phyloP scores from a whole-genome alignment of 768 basidiomycete genomes.

The Lentinula aciculospora region DNA sequence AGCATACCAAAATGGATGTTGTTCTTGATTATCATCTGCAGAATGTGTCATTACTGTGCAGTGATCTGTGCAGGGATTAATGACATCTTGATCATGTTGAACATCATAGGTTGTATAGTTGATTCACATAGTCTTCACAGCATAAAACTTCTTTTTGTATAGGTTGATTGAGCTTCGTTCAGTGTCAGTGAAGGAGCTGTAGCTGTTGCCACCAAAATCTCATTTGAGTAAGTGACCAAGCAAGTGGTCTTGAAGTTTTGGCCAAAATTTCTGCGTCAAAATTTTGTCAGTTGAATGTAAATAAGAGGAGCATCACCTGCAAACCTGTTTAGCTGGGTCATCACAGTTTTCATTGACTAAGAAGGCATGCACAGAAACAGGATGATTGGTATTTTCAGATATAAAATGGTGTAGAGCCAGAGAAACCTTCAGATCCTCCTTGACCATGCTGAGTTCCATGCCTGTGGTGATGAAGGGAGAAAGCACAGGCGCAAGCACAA shows the following conservation, averaged over 20 bases:
- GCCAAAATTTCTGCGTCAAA: slow-evolving; percentile 17
- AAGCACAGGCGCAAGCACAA: too few relatives aligned
- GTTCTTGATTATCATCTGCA: not conserved
- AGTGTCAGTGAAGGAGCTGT: slow-evolving; percentile 10
- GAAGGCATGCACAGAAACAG: not conserved
- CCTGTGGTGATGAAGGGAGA: not conserved
- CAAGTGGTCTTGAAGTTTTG: slow-evolving; percentile 22
- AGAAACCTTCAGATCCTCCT: not conserved
- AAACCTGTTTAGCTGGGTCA: not conserved
- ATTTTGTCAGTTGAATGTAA: not conserved
- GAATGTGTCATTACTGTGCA: slow-evolving; percentile 18
- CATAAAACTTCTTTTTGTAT: slow-evolving; percentile 12
- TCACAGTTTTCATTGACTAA: not conserved
- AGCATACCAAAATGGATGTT: slow-evolving; percentile 19
- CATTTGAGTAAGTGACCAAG: slow-evolving; percentile 18
- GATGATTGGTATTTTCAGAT: not conserved
- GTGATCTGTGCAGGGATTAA: slow-evolving; percentile 20
- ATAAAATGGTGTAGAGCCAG: not conserved
- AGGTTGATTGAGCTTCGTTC: slow-evolving; percentile 13
- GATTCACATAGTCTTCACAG: slow-evolving; percentile 11
- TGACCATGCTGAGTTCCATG: not conserved
- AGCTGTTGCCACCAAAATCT: slow-evolving; percentile 12
- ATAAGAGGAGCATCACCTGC: not conserved
- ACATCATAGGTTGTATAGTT: slow-evolving; percentile 33
- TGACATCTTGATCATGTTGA: slow-evolving; percentile 23